These are phyloP conservation scores for Lipomyces oligophaga DNA, from an alignment of 805 yeast genomes.

Conservation along the genomic window DNA sequence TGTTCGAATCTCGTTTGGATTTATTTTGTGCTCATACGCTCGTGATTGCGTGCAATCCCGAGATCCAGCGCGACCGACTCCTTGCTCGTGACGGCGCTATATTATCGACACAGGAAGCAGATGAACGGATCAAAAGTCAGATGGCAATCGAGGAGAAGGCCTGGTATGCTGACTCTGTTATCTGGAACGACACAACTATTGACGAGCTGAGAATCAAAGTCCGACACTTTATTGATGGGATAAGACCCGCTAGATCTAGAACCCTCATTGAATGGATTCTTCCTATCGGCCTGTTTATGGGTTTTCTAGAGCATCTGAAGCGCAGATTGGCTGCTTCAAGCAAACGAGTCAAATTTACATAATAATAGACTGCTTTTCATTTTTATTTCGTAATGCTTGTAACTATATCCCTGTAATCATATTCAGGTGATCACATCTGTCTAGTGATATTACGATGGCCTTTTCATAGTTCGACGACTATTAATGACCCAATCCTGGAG, in stretches of 20 bases:
- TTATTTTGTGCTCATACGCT: slow-evolving; percentile 65
- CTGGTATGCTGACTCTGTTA: slow-evolving; percentile 57
- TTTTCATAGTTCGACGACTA: too few relatives aligned
- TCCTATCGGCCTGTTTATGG: slow-evolving; percentile 36
- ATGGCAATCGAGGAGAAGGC: slow-evolving; percentile 60
- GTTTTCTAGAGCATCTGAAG: slow-evolving; percentile 10
- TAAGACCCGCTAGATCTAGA: slow-evolving; percentile 13
- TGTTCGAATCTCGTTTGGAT: slow-evolving; percentile 77
- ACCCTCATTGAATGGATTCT: slow-evolving; percentile 38
- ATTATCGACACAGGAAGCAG: slow-evolving; percentile 61
- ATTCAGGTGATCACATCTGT: too few relatives aligned
- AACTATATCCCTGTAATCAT: too few relatives aligned
- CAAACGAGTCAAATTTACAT: slow-evolving; percentile 3
- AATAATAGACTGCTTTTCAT: background rate
- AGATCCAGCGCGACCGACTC: slow-evolving; percentile 61
- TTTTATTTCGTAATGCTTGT: background rate
- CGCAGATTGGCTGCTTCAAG: slow-evolving; percentile 4
- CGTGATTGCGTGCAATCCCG: slow-evolving; percentile 59
- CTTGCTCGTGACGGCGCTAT: slow-evolving; percentile 58
- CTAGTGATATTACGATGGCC: too few relatives aligned
- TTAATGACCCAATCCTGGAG: slow-evolving; percentile 19
- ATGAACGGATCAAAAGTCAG: slow-evolving; percentile 70
- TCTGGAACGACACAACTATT: slow-evolving; percentile 56
- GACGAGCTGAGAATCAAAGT: slow-evolving; percentile 33
- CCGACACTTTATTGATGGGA: slow-evolving; percentile 2